A percentile compares a stretch with the other conserved stretches of the same genome.
These are phyloP conservation scores for Trichosporon inkin DNA, from an alignment of 1,284 basidiomycete species.

Conservation along the genomic window DNA sequence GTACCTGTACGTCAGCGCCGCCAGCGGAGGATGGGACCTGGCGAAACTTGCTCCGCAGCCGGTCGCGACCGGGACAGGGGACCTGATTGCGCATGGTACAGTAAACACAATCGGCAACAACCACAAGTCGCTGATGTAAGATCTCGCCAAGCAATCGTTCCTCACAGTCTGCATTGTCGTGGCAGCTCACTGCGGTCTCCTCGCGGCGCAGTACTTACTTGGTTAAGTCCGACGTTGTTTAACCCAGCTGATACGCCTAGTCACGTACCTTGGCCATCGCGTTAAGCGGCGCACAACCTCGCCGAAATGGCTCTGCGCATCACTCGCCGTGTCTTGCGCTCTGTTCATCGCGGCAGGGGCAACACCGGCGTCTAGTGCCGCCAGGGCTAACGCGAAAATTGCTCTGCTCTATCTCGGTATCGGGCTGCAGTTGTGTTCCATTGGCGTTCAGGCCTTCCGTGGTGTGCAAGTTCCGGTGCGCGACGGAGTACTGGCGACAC, in stretches of 20 bases:
- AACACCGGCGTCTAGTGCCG: slow-evolving; percentile 18
- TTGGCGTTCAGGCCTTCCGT: slow-evolving; percentile 10
- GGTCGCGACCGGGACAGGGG: background rate
- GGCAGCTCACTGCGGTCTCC: slow-evolving; percentile 20
- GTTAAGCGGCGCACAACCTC: background rate
- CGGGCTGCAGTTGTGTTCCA: slow-evolving; percentile 20
- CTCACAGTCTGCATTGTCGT: slow-evolving; percentile 28
- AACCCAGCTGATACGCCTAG: background rate
- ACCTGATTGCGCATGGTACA: background rate
- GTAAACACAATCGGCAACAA: too few relatives aligned
- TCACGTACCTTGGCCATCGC: background rate
- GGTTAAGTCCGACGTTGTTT: background rate
- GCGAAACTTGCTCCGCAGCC: background rate
- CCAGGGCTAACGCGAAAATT: slow-evolving; percentile 25
- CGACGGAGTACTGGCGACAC: background rate
- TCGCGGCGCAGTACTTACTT: slow-evolving; percentile 26
- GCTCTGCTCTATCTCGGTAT: slow-evolving; percentile 31
- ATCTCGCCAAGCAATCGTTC: slow-evolving; percentile 19
- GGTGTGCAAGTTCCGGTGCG: slow-evolving; percentile 7
- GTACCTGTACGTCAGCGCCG: slow-evolving; percentile 37
- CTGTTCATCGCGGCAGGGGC: slow-evolving; percentile 21
- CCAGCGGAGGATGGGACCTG: slow-evolving; percentile 30
- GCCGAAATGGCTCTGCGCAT: background rate
- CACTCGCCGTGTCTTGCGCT: slow-evolving; percentile 18
- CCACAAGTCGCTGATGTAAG: background rate